phyloP scores from a whole-genome alignment of 352 stramenopile species.

The Globisporangium lucens region DNA sequence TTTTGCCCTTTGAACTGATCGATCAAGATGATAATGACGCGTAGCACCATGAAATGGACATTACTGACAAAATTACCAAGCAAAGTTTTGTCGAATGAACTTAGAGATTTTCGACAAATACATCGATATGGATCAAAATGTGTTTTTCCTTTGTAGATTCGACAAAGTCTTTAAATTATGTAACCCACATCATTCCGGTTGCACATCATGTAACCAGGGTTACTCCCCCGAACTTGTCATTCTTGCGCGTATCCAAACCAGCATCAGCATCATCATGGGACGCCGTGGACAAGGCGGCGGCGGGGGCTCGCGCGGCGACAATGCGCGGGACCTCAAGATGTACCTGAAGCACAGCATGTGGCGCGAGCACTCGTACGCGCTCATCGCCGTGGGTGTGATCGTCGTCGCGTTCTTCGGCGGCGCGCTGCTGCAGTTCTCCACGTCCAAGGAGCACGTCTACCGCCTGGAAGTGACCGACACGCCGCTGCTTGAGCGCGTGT shows the following conservation, averaged over 20 bases:
- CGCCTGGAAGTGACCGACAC: conserved; percentile 57
- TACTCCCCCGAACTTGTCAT: too few species aligned
- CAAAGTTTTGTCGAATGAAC: too few species aligned
- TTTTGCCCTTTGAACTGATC: neutral
- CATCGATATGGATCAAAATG: too few species aligned
- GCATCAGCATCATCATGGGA: conserved; percentile 19
- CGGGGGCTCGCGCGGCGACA: conserved; percentile 32
- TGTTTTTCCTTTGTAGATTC: too few species aligned
- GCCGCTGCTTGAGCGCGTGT: conserved; percentile 59
- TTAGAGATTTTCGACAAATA: too few species aligned
- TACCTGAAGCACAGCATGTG: conserved; percentile 84
- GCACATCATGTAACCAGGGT: too few species aligned
- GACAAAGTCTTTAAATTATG: too few species aligned
- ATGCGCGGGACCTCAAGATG: conserved; percentile 75
- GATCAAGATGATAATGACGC: too few species aligned
- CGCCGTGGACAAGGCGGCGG: conserved; percentile 27
- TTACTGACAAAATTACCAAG: too few species aligned
- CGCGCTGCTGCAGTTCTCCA: conserved; percentile 66
- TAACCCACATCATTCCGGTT: too few species aligned
- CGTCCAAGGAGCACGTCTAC: conserved; percentile 57
- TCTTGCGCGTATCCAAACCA: too few species aligned
- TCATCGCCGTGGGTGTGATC: conserved; percentile 44
- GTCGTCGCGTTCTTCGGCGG: conserved; percentile 59
- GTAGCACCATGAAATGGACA: too few species aligned
- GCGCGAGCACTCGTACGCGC: conserved; percentile 67